phyloP scores from a whole-genome alignment of 495 filamentous ascomycete species.

The Endocarpon pusillum region DNA sequence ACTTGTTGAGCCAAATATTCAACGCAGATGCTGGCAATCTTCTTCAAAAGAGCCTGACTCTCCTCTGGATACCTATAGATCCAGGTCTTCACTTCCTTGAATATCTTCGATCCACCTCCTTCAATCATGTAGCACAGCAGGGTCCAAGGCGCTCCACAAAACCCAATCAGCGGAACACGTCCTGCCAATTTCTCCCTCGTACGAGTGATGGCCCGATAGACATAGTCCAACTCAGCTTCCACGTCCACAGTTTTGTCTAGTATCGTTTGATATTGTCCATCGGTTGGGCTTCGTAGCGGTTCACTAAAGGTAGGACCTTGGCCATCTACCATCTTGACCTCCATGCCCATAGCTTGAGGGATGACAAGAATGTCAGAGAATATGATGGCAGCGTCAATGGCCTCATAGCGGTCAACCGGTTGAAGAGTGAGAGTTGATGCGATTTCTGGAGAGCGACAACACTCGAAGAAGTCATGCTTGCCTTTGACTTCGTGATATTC shows the following conservation, averaged over 20 bases:
- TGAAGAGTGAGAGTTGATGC: slow-evolving; percentile 84
- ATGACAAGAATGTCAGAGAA: slow-evolving; percentile 98
- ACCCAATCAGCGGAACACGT: slow-evolving; percentile 85
- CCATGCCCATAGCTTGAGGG: slow-evolving; percentile 94
- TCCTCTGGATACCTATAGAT: slow-evolving; percentile 76
- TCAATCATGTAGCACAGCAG: slow-evolving; percentile 97
- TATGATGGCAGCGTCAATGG: slow-evolving; percentile 93
- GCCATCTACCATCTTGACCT: slow-evolving; percentile 89
- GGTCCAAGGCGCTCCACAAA: slow-evolving; percentile 95
- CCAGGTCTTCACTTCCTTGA: slow-evolving; percentile 85
- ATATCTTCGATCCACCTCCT: slow-evolving; percentile 86
- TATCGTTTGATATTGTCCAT: slow-evolving; percentile 63
- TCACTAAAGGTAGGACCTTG: slow-evolving; percentile 88
- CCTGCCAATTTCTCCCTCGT: slow-evolving; percentile 78
- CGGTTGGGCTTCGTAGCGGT: slow-evolving; percentile 58
- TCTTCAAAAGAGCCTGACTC: slow-evolving; percentile 64
- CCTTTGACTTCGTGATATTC: slow-evolving; percentile 95
- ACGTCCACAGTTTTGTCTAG: slow-evolving; percentile 70
- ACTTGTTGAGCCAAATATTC: slow-evolving; percentile 90
- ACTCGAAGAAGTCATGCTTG: slow-evolving; percentile 82
- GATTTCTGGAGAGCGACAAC: slow-evolving; percentile 83
- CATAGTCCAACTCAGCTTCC: slow-evolving; percentile 67
- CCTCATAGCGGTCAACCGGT: slow-evolving; percentile 77
- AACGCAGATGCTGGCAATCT: slow-evolving; percentile 82
- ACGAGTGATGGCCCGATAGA: slow-evolving; percentile 85